These are phyloP conservation scores for Coniochaeta sp. DNA, from an alignment of 2,329 filamentous ascomycete genomes.

Conservation along the genomic window DNA sequence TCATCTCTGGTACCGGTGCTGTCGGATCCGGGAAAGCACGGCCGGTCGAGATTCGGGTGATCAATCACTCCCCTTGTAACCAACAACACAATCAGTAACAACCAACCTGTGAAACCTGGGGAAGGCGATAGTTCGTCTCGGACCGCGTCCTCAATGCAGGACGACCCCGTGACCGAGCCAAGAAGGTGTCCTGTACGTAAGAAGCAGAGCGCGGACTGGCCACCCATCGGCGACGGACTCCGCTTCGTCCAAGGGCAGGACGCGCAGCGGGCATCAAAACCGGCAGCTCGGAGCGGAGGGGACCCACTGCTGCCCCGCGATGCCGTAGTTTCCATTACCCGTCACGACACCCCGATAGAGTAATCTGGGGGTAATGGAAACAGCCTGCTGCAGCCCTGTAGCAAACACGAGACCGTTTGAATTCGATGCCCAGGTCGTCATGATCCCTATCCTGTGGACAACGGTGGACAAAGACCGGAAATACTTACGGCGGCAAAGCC, in stretches of 20 bases:
- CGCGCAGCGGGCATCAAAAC: neutral
- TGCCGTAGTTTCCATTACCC: constrained; percentile 2
- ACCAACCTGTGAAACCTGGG: neutral
- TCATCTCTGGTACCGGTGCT: too few relatives aligned
- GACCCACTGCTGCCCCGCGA: neutral
- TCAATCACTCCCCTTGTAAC: neutral
- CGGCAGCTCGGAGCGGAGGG: constrained; percentile 2
- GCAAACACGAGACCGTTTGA: constrained; percentile 2
- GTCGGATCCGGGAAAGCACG: constrained; percentile 1
- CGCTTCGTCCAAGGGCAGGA: neutral
- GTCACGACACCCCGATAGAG: neutral
- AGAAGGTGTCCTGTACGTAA: constrained; percentile 1
- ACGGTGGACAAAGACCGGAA: neutral
- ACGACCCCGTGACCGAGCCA: neutral
- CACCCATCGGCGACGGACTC: neutral
- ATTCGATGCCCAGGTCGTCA: neutral
- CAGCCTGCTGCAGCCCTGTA: neutral
- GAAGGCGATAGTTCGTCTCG: neutral
- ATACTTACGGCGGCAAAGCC: neutral
- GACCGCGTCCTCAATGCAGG: neutral
- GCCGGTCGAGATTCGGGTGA: neutral
- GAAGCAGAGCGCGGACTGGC: neutral
- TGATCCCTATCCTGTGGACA: neutral
- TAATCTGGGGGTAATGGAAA: constrained; percentile 5
- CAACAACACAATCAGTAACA: too few relatives aligned